Conservation (phyloP, 305 asterid species). For the Fraxinus baroniana region DNA sequence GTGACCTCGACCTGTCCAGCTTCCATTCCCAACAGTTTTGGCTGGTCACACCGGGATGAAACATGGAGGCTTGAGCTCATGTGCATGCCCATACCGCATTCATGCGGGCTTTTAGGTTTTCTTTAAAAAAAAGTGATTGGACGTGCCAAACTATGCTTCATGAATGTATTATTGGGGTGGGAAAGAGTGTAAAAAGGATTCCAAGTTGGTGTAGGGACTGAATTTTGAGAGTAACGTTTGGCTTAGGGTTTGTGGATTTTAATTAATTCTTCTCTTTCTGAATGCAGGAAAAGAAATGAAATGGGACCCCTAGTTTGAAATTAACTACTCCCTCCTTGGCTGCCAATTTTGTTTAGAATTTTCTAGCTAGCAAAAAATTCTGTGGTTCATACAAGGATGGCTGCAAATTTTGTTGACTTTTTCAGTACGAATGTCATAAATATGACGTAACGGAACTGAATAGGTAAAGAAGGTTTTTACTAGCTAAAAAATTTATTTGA, state of each 20-base stretch:
- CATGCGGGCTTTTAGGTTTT: constrained; percentile 38
- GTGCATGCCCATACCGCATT: constrained; percentile 61
- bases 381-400: constrained; percentile 31
- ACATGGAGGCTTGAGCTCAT: constrained; percentile 41
- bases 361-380: constrained; percentile 37
- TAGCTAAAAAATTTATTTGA: not conserved
- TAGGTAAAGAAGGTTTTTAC: not conserved
- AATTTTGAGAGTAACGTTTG: constrained; percentile 39
- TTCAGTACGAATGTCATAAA: not conserved
- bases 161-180: constrained; percentile 38
- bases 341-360: constrained; percentile 21
- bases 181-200: constrained; percentile 22
- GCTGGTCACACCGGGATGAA: constrained; percentile 33
- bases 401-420: not conserved
- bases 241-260: constrained; percentile 45
- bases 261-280: constrained; percentile 8
- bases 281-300: constrained; percentile 11
- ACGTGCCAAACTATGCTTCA: constrained; percentile 22
- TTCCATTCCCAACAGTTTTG: not conserved
- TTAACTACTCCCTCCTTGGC: constrained; percentile 19
- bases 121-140: constrained; percentile 22
- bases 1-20: not conserved
- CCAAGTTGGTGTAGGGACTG: constrained; percentile 46
- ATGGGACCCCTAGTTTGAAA: constrained; percentile 23
- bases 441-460: not conserved